phyloP scores from a whole-genome alignment of 495 filamentous ascomycete species.

The Neurospora africana region DNA sequence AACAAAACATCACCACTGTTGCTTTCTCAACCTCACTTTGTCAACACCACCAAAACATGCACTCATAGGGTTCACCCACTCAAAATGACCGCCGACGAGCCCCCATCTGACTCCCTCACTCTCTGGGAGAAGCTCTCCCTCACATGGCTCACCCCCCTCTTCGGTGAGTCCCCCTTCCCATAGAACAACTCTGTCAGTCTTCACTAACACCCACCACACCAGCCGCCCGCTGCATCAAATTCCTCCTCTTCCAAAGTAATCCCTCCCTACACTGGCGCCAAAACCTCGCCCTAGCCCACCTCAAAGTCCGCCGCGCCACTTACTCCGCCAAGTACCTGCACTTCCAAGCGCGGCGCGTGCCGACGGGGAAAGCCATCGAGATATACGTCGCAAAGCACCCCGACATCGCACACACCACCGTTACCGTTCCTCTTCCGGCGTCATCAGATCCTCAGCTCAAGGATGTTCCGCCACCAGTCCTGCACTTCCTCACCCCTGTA shows the following conservation, averaged over 20 bases:
- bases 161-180: not conserved
- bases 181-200: too few species aligned
- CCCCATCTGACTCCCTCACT: not conserved
- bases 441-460: not conserved
- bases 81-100: not conserved
- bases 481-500: constrained; percentile 4
- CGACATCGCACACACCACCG: not conserved
- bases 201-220: not conserved
- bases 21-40: not conserved
- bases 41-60: not conserved
- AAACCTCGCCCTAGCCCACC: constrained; percentile 6
- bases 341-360: constrained; percentile 2
- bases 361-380: constrained; percentile 2
- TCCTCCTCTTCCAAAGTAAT: not conserved
- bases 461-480: not conserved
- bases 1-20: not conserved
- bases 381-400: not conserved
- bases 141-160: not conserved
- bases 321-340: constrained; percentile 3
- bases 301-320: constrained; percentile 5
- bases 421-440: not conserved
- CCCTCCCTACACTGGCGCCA: constrained; percentile 12
- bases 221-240: not conserved
- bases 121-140: not conserved
- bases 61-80: not conserved